phyloP scores from a whole-genome alignment of 164 flowering plant genomes.

The Hamamelis virginiana region DNA sequence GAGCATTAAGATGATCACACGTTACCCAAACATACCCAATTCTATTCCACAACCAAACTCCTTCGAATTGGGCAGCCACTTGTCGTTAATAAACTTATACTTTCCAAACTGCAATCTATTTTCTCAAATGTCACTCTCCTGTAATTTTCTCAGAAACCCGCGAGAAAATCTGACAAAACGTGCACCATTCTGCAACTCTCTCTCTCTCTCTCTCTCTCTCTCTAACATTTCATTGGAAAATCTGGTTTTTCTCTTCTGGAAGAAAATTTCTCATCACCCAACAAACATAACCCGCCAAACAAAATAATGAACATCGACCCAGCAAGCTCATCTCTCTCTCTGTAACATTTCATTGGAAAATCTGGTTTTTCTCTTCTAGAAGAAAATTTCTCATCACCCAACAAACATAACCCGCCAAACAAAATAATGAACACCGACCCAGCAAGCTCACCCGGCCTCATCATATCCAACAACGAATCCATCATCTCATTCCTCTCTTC shows the following conservation, averaged over 20 bases:
- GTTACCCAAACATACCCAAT: too few relatives aligned
- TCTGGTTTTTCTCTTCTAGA: background rate
- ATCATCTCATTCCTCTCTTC: constrained; percentile 47
- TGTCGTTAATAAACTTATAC: too few relatives aligned
- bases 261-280: background rate
- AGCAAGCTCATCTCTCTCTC: constrained; percentile 2
- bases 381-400: background rate
- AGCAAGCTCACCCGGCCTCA: constrained; percentile 23
- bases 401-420: background rate
- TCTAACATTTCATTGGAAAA: background rate
- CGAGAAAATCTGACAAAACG: too few relatives aligned
- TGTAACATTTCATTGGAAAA: background rate
- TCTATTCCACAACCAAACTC: too few relatives aligned
- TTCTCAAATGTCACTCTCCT: too few relatives aligned
- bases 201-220: too few relatives aligned
- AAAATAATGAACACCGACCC: background rate
- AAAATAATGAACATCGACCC: background rate
- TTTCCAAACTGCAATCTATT: too few relatives aligned
- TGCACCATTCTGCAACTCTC: too few relatives aligned
- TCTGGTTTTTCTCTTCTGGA: background rate
- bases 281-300: background rate
- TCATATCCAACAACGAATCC: constrained; percentile 46
- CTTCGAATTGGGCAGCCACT: too few relatives aligned
- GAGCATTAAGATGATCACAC: too few relatives aligned
- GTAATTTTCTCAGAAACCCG: too few relatives aligned